Evolutionary conservation across 345 rosid species (phyloP), one percentile per base, ranked within the genome.

Genomic region (Bruguiera parviflora): DNA sequence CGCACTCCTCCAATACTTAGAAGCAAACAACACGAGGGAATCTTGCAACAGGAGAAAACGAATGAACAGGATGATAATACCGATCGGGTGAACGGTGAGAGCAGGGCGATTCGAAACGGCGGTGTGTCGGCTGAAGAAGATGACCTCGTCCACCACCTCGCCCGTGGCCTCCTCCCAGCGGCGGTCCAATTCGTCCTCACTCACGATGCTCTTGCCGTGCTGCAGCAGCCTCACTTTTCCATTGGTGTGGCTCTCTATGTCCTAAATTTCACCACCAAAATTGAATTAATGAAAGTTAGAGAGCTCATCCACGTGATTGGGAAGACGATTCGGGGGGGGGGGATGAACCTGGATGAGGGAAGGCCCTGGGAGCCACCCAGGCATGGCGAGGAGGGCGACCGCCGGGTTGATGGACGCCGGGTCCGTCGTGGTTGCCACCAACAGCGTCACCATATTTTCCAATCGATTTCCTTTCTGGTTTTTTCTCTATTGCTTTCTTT

Each of bases 321-420:
- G 28, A 27, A 27, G 28, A 27, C 28, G 28, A 27, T 27, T 27
- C 28, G 2, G 32, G 32, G 32, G 32, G 6, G 5, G 32, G 32
- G 4, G 32, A 5, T 31, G 21, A 53, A 55, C 90, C 85, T 86
- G 89, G 19, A 87, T 76, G 60, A 22, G 5, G 29, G 73, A 70
- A 1, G 87, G 85, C 53, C 83, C 82, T 29, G 86, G 55, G 19
- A 53, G 63, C 97, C 96, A 91, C 0, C 88, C 92, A 19, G 94
- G 86, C 87, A 83, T 86, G 73, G 87, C 74, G 35, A 93, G 76
- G 76, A 91, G 91, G 58, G 87, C 84, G 20, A 77, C 46, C 67
- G 97, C 97, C 0, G 98, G 98, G 75, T 89, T 91, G 77, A 91
- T 82, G 69, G 98, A 93, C 56, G 98, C 98, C 5, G 98, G 91